Evolutionary conservation across 768 basidiomycete species (phyloP), one percentile per base, ranked within the genome.

Genomic region (Pulveroboletus frians): DNA sequence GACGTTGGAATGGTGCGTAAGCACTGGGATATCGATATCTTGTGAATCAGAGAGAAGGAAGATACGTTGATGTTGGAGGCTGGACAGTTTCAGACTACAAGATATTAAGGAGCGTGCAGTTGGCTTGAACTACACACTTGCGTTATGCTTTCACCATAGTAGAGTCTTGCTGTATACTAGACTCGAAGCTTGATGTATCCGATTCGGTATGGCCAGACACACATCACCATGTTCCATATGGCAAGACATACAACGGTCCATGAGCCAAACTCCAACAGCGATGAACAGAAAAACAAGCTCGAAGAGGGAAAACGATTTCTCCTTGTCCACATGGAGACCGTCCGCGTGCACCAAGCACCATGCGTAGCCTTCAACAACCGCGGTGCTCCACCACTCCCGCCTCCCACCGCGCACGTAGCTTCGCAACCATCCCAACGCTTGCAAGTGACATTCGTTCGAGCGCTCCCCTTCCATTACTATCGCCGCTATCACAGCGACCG

Each of bases 401-500:
- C 42, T 61, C 60, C 60, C 60, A 61, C 34, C 47, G 52, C 26
- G 45, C 58, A 39, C 61, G 52, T 34, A 63, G 23, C 37, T 30
- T 63, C 1, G 61, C 50, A 31, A 61, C 60, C 41, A 60, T 50
- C 5, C 60, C 60, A 5, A 50, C 44, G 27, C 48, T 3, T 9
- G 30, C 37, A 21, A 54, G 26, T 15, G 57, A 43, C 37, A 42
- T 18, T 2, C 34, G 48, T 15, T 40, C 51, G 15, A 27, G 21
- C 39, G 17, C 2, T 30, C 23, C 36, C 13, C 15, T 45, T 13
- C 21, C 48, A 14, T 9, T 29, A 3, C 10, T 23, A 7, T 14
- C 30, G 9, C 9, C 23, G 8, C n/a, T 40, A 2, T 38, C 20
- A 2, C 3, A 15, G 4, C 45, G 32, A 21, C 31, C 39, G 11